Conservation (phyloP, 2,329 filamentous ascomycete genomes). For the Talaromyces sp. region DNA sequence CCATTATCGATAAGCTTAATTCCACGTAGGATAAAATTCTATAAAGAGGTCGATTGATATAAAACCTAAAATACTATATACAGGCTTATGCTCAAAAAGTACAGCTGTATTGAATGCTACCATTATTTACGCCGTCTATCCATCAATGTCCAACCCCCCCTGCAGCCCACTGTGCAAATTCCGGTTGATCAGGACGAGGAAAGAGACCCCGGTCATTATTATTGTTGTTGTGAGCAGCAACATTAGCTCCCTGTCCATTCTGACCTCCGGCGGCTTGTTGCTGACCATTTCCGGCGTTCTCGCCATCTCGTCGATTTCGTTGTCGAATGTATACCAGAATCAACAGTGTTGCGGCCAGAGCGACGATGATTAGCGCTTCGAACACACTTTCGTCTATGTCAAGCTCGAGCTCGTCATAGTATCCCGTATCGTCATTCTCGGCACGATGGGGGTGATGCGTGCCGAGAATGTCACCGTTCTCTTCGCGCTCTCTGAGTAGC, state of each 20-base stretch:
- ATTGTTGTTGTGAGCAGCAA: conserved; percentile 1
- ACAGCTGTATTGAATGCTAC: not conserved
- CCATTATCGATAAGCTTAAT: conserved; percentile 18
- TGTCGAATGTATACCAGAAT: conserved; percentile 72
- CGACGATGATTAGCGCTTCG: conserved; percentile 80
- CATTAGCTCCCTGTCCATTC: not conserved
- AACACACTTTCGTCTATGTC: conserved; percentile 72
- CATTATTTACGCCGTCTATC: conserved; percentile 1
- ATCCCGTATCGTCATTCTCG: conserved; percentile 43
- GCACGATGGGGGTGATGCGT: conserved; percentile 11
- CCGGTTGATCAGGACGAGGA: conserved; percentile 62
- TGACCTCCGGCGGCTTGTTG: conserved; percentile 4
- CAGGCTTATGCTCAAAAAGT: not conserved
- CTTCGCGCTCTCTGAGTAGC: conserved; percentile 35
- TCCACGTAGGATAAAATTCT: not conserved
- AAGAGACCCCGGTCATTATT: conserved; percentile 49
- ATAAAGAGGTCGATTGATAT: not conserved
- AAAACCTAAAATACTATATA: not conserved
- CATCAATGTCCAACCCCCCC: conserved; percentile 57
- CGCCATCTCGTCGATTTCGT: conserved; percentile 33
- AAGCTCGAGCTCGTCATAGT: conserved; percentile 57
- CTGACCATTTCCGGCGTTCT: conserved; percentile 20
- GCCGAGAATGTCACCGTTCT: conserved; percentile 29
- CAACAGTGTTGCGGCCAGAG: conserved; percentile 67
- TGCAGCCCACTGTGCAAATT: conserved; percentile 63